Evolutionary conservation across 345 rosid genomes (phyloP).

Genomic region (Eucalyptus leucophloia): DNA sequence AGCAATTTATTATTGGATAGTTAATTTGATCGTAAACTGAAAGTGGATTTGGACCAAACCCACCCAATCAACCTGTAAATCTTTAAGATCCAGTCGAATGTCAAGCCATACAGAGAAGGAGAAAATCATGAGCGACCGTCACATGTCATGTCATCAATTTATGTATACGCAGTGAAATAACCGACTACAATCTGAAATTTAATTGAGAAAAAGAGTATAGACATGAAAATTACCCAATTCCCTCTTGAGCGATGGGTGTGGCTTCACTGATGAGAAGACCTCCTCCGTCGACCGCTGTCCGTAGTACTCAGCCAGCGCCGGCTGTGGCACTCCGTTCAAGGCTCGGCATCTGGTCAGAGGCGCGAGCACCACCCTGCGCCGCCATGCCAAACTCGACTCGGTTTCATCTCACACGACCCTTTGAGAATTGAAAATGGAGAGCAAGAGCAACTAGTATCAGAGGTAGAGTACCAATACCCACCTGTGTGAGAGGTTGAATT

Average conservation of each 20-base stretch:
- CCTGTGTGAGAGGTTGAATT: constrained; percentile 1
- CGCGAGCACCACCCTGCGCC: neutral
- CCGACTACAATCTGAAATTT: neutral
- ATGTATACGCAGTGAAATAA: neutral
- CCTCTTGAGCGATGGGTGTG: neutral
- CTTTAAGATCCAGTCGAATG: neutral
- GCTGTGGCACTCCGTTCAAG: neutral
- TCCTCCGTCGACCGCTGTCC: neutral
- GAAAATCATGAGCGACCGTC: neutral
- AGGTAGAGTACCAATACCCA: neutral
- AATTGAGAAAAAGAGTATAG: neutral
- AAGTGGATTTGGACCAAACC: neutral
- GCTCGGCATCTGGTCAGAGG: neutral
- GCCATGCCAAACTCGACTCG: neutral
- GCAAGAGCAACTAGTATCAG: neutral
- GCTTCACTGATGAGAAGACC: neutral
- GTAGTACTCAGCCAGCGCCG: neutral
- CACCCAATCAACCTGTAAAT: neutral
- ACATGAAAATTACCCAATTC: neutral
- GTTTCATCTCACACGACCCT: neutral
- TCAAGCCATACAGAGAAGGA: neutral
- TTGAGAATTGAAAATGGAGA: neutral
- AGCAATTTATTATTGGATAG: neutral
- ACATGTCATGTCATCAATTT: neutral
- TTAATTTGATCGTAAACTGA: neutral